Percentiles rank a stretch among this genome's conserved stretches.
These are phyloP conservation scores for Vitellaria paradoxa DNA, from an alignment of 179 eudicot genomes.

Conservation along the genomic window DNA sequence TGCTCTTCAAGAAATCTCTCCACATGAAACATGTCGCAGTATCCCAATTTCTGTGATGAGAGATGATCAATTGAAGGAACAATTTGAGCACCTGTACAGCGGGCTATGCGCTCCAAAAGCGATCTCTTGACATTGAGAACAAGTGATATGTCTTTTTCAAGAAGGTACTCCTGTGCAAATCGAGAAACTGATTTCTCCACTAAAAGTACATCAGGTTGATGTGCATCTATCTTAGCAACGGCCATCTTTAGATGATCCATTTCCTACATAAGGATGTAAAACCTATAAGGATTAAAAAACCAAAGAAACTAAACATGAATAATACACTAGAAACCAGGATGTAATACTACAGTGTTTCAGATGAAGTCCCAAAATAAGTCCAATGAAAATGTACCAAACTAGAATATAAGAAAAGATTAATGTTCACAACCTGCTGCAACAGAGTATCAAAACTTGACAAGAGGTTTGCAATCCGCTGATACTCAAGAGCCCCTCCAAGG, in stretches of 20 bases:
- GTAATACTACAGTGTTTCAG: neutral
- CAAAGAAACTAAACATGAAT: neutral
- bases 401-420: neutral
- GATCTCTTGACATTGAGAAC: constrained; percentile 88
- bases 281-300: neutral
- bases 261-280: constrained; percentile 50
- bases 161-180: constrained; percentile 90
- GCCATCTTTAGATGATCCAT: constrained; percentile 99
- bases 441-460: constrained; percentile 95
- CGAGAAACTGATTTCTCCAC: constrained; percentile 99
- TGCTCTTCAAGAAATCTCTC: constrained; percentile 78
- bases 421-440: constrained; percentile 76
- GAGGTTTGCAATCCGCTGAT: constrained; percentile 86
- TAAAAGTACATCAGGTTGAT: constrained; percentile 77
- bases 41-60: constrained; percentile 69
- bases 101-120: constrained; percentile 94
- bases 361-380: neutral
- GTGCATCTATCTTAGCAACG: constrained; percentile 91
- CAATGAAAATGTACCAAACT: constrained; percentile 10
- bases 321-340: neutral
- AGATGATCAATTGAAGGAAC: constrained; percentile 95
- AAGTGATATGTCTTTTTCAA: constrained; percentile 86
- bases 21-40: constrained; percentile 85
- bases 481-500: constrained; percentile 98
- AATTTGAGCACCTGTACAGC: constrained; percentile 93